Evolutionary conservation across 768 basidiomycete species (phyloP), one percentile per base, ranked within the genome.

Genomic region (Rhodotorula babjevae): DNA sequence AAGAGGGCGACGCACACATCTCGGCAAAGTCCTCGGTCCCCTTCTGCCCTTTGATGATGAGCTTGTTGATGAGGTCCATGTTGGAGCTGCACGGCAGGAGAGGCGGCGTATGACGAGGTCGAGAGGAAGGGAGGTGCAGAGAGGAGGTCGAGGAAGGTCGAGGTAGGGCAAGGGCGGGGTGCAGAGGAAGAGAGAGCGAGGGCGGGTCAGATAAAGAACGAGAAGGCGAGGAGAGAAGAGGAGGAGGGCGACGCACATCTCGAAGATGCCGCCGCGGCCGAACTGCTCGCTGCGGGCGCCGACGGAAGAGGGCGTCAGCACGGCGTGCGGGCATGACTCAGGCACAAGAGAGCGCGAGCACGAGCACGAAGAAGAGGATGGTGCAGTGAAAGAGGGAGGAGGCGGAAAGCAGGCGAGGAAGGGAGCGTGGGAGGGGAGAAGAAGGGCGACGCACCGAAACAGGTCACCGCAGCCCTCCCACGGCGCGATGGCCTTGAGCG

Each of bases 401-500:
- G 42, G 42, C 14, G 14, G 42, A 42, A 14, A 42, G 42, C 42
- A 42, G 42, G 42, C 7, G 42, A 42, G 42, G 14, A 42, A 42
- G 42, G 42, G 49, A 6, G 40, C 25, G 62, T 40, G 21, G 6
- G 19, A 50, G 11, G 11, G 11, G 59, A 8, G 10, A 16, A 27
- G n/a, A n/a, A 29, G 46, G 4, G 25, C 18, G 29, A 31, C 63
- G 27, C 12, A 64, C 63, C 63, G 55, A 47, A 55, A 67, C 29
- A 71, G 47, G 40, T 72, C 76, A 29, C 63, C 63, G 65, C 70
- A 74, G 4, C 67, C 76, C 36, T 77, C 76, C 76, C 76, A 77
- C 14, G 76, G 76, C 6, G 76, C 76, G 61, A 77, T 77, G 33
- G 74, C 75, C 46, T 77, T 77, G 50, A 77, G 71, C 31, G 74